These are phyloP conservation scores for Hylodesmum podocarpum DNA, from an alignment of 306 rosid genomes.

Conservation along the genomic window DNA sequence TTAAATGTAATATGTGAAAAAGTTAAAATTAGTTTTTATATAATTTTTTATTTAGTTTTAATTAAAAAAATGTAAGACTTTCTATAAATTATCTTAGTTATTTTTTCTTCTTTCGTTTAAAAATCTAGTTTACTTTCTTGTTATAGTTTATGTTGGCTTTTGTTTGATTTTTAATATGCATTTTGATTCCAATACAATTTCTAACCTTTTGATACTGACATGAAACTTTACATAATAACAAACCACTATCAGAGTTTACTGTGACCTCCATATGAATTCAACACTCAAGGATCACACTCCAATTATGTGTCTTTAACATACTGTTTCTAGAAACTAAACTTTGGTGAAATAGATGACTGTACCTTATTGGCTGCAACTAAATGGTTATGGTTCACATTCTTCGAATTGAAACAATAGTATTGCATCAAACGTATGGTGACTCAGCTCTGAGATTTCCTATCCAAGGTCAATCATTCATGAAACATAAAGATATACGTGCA, in stretches of 20 bases:
- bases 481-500: neutral
- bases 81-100: no score
- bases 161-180: neutral
- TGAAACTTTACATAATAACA: neutral
- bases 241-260: neutral
- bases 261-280: neutral
- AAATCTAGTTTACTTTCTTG: neutral
- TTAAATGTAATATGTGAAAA: no score
- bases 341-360: neutral
- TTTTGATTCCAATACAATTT: neutral
- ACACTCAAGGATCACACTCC: neutral
- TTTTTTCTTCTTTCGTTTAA: no score
- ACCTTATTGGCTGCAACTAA: neutral
- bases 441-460: constrained; percentile 37
- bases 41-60: no score
- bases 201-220: neutral
- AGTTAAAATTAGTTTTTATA: no score
- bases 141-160: neutral
- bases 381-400: neutral
- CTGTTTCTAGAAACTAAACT: neutral
- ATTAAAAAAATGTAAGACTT: no score
- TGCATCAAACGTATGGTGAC: constrained; percentile 27
- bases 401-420: neutral
- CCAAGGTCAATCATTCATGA: constrained; percentile 37
- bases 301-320: neutral